Base-by-base conservation (phyloP, 495 filamentous ascomycete genomes). In the Tuber indicum region DNA sequence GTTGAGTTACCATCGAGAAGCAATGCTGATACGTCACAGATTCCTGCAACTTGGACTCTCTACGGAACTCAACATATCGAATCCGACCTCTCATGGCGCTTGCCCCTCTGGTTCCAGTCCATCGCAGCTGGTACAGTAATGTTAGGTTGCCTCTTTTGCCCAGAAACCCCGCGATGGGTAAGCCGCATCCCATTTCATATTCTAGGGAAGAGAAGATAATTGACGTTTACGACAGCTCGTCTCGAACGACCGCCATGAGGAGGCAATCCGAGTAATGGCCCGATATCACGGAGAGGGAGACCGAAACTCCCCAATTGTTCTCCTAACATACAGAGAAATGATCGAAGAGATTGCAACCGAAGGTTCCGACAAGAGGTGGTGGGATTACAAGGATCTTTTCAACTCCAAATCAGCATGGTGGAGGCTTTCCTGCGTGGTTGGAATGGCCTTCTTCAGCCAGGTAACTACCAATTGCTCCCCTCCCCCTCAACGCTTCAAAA, bases 301-400 rank as follows among this genome's bases (percentile, higher is more conserved):
- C 45, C 82, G 86, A 17, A 84, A 87, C 73, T 87, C 86, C 12
- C 85, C 87, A 14, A 86, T 90, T 75, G 91, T 92, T 0, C 85
- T 88, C 71, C 87, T 93, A 12, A 81, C 84, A 0, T 89, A 90
- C 81, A 87, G 87, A 32, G 90, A 92, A 79, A 88, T 91, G 80
- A 81, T 89, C 23, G 89, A 92, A 75, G 85, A 88, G 52, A 87
- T 89, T 74, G 85, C 85, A 52, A 87, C 88, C 42, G 86, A 86
- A 32, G 91, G 90, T 26, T 87, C 91, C 14, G 90, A 92, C 75
- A 92, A 93, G 84, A 85, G 88, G 46, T 91, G 88, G 88, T 91
- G 89, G 89, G 90, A 92, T 81, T 92, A 90, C 82, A 84, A 86
- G 0, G 88, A 87, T 69, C 85, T 92, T 21, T 89, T 90, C 86